These are phyloP conservation scores for Chalciporus chontae DNA, from an alignment of 768 basidiomycete genomes.

Conservation along the genomic window DNA sequence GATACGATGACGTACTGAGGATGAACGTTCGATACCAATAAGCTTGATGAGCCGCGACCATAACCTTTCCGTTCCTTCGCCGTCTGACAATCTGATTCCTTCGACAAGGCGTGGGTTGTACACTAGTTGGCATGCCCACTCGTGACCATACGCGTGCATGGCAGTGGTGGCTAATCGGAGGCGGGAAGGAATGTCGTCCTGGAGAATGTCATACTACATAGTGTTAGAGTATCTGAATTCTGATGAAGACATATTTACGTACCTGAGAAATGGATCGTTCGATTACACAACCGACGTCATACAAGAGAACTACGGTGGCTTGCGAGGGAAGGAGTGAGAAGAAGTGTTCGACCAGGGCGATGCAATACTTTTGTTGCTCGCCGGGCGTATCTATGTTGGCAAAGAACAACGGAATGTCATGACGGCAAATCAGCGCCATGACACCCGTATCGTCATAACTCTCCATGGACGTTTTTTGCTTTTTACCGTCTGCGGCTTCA, in stretches of 20 bases:
- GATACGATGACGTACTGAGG: constrained; percentile 25
- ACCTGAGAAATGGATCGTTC: constrained; percentile 25
- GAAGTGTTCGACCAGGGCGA: constrained; percentile 32
- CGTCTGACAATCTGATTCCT: constrained; percentile 19
- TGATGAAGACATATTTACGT: not conserved
- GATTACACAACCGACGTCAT: constrained; percentile 37
- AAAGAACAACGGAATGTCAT: constrained; percentile 39
- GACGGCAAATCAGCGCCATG: constrained; percentile 37
- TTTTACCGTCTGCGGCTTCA: constrained; percentile 32
- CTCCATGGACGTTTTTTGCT: constrained; percentile 21
- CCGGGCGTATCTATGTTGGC: constrained; percentile 22
- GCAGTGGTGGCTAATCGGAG: constrained; percentile 29
- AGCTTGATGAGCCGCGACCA: constrained; percentile 35
- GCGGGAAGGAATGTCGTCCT: not conserved
- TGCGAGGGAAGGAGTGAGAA: constrained; percentile 26
- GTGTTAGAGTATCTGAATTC: not conserved
- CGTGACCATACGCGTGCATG: constrained; percentile 39
- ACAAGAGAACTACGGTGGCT: constrained; percentile 28
- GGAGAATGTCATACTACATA: not conserved
- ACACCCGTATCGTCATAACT: constrained; percentile 32
- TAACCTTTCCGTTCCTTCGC: constrained; percentile 16
- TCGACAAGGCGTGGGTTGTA: constrained; percentile 5
- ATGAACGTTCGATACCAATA: constrained; percentile 31
- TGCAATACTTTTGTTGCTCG: constrained; percentile 30
- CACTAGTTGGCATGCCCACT: constrained; percentile 25